Evolutionary conservation across 2,329 filamentous ascomycete species (phyloP), one percentile per base, ranked within the genome.

Genomic region (Orbilia ellipsospora): DNA sequence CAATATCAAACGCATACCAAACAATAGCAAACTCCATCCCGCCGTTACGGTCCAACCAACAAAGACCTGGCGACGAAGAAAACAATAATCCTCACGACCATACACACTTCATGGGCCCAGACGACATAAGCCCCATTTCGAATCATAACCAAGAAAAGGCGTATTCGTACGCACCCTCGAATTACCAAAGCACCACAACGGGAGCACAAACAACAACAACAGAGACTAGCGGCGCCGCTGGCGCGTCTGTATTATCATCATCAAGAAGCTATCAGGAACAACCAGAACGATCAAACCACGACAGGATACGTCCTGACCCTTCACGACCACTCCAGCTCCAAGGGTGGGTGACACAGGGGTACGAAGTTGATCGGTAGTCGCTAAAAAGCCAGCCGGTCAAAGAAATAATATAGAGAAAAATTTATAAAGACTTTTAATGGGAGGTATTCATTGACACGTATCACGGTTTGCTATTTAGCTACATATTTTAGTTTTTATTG

Each of bases 1-100:
- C 72, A 16, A 68, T 75, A 44, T 69, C 72, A 48, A 69, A 64
- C 26, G 72, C 72, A 18, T 75, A 75, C 26, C 64, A 69, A 60
- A 75, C 64, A 64, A 63, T 75, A 26, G 55, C 72, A 60, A 64
- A 60, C 23, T 44, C 64, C n/a, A 60, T 75, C 6, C 54, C 72
- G 20, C 72, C 65, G 10, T 44, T 75, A 40, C 54, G 59, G 23
- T 31, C 42, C 4, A 23, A 13, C 4, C 13, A n/a, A 4, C 18
- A 52, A 18, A 36, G 20, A 61, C 56, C 57, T 20, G 18, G 54
- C 18, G 72, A 75, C 45, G 72, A 75, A 45, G 72, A 75, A 64
- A 75, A 65, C 40, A 40, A 18, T 7, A 23, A 52, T 40, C 60
- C 23, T 6, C 68, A 54, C n/a, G 60, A 65, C n/a, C 7, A 23